These are phyloP conservation scores for Arabis hirsuta DNA, from an alignment of 345 rosid species.

Conservation along the genomic window DNA sequence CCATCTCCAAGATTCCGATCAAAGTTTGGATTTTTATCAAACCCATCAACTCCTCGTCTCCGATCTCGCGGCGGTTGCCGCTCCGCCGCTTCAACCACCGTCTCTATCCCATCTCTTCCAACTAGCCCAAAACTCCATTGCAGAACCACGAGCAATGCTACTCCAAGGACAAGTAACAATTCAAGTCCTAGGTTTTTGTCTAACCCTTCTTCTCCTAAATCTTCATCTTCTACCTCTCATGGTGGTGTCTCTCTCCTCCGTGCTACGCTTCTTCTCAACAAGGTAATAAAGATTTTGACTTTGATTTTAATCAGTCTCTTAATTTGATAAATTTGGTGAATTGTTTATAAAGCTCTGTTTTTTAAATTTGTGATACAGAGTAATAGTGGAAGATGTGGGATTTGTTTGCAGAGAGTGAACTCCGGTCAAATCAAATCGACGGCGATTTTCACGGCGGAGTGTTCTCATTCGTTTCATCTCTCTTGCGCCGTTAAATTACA, in stretches of 20 bases:
- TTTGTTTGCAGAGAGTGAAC: conserved; percentile 67
- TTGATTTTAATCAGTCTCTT: too few relatives aligned
- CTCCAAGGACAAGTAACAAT: conserved; percentile 42
- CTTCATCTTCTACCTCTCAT: conserved; percentile 68
- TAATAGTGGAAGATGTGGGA: conserved; percentile 59
- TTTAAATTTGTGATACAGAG: conserved; percentile 38
- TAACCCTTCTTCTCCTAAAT: conserved; percentile 77
- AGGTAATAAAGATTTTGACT: conserved; percentile 12
- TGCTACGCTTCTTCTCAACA: conserved; percentile 42
- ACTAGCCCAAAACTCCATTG: conserved; percentile 73
- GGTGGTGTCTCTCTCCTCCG: conserved; percentile 50
- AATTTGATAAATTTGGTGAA: not conserved
- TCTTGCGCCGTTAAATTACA: conserved; percentile 67
- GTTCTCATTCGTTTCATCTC: conserved; percentile 81
- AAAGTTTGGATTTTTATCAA: conserved; percentile 73
- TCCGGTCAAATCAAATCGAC: conserved; percentile 58
- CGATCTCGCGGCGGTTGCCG: conserved; percentile 59
- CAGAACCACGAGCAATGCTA: conserved; percentile 50
- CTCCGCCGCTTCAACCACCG: conserved; percentile 46
- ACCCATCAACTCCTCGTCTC: conserved; percentile 76
- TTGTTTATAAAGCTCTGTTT: conserved; percentile 5
- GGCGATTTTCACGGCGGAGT: conserved; percentile 89
- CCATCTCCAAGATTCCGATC: conserved; percentile 60
- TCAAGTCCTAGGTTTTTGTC: conserved; percentile 59
- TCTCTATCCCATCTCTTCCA: conserved; percentile 54